Conservation (phyloP, 495 filamentous ascomycete genomes). For the Penicillium odoratum region DNA sequence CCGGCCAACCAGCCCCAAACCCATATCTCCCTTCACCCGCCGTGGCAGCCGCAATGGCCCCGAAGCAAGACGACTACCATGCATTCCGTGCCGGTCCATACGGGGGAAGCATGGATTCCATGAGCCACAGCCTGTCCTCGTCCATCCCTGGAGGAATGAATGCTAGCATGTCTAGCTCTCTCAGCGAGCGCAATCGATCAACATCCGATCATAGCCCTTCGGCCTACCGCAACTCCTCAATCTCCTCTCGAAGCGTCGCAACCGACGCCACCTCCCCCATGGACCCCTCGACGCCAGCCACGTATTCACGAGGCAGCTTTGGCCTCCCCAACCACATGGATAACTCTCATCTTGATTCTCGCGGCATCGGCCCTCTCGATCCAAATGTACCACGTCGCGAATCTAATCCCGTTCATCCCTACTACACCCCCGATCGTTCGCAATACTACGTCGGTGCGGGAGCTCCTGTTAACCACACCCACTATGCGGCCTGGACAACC, state of each 20-base stretch:
- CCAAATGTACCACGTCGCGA: constrained; percentile 41
- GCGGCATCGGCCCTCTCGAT: constrained; percentile 38
- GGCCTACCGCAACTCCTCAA: constrained; percentile 45
- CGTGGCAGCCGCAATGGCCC: constrained; percentile 26
- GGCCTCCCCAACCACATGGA: constrained; percentile 42
- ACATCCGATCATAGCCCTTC: constrained; percentile 43
- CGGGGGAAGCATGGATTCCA: constrained; percentile 37
- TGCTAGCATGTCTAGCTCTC: constrained; percentile 30
- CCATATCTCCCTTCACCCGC: constrained; percentile 41
- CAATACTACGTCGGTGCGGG: constrained; percentile 40
- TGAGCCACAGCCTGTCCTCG: constrained; percentile 39
- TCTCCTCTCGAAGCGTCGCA: constrained; percentile 43
- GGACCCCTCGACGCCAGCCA: constrained; percentile 40
- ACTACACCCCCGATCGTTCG: constrained; percentile 33
- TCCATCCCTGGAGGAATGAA: constrained; percentile 37
- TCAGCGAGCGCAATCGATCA: constrained; percentile 43
- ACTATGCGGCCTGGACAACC: constrained; percentile 45
- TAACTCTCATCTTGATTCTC: constrained; percentile 33
- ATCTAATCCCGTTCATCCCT: constrained; percentile 38
- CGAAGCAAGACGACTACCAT: constrained; percentile 44
- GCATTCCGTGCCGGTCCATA: constrained; percentile 37
- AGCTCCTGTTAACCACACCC: constrained; percentile 31
- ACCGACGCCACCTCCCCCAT: constrained; percentile 46
- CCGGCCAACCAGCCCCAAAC: constrained; percentile 37
- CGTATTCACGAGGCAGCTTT: constrained; percentile 43